Base-by-base conservation (phyloP, 805 yeast genomes). In the Ogataea nakhonphanomensis region DNA sequence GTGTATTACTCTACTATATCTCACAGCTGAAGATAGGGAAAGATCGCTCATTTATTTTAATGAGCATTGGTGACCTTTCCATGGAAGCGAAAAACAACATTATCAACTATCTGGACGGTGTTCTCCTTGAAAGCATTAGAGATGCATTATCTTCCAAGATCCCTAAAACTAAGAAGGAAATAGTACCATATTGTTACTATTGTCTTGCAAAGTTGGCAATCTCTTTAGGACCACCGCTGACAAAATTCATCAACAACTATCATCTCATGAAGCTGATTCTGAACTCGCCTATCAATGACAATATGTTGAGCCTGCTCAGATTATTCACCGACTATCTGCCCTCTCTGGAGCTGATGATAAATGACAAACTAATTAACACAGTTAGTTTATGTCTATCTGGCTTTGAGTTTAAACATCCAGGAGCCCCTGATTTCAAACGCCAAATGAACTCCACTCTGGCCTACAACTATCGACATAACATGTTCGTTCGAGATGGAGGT, bases 151-250 rank as follows among this genome's bases (percentile, higher is more conserved):
- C 76, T 1, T 70, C 82, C 7, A 80, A 77, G 53, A 65, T 69
- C n/a, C 70, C 76, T 24, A 77, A 79, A 47, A 61, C 71, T 2
- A 72, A 90, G 43, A 82, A 79, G 55, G 89, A 84, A 35, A 79
- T 84, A 31, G 95, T 87, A 49, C 83, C 86, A 0, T 89, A 95
- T 1, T 77, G 91, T 14, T 91, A 90, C 54, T 86, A 84, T 51
- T 93, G 98, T 58, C 73, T 91, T 31, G 87, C 95, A 0, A 84
- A 87, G 62, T 65, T 93, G 26, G 90, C 96, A 0, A 73, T 74
- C 20, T 91, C 98, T 0, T 87, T 91, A 11, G 97, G 97, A 0
- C 95, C 96, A 9, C 95, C 96, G 0, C 68, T 91, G 41, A 86
- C 96, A 0, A 93, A 91, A 56, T 89, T 87, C 58, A 66, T 93